Percentiles rank a stretch among this genome's conserved stretches.
Conservation (phyloP, 2,329 filamentous ascomycete genomes). For the Botrytis fabae region DNA sequence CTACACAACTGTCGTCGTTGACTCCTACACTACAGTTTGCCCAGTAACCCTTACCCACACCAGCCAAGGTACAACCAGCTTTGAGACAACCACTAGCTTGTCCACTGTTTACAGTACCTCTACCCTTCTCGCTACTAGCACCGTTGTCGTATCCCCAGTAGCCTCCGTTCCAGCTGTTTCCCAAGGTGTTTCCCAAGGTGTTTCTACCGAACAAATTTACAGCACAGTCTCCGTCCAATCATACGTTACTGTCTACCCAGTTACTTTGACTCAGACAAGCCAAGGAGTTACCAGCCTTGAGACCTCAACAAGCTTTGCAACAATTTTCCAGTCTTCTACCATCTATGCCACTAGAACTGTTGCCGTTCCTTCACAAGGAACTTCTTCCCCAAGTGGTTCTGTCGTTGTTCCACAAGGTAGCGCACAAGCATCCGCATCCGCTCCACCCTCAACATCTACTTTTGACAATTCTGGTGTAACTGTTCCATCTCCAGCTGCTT, state of each 20-base stretch:
- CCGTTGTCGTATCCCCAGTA: not conserved
- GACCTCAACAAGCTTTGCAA: slow-evolving; percentile 4
- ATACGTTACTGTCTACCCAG: not conserved
- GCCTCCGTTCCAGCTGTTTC: not conserved
- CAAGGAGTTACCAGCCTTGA: not conserved
- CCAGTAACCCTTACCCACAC: slow-evolving; percentile 9
- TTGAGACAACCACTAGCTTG: slow-evolving; percentile 4
- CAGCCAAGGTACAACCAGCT: not conserved
- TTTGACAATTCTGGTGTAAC: not conserved
- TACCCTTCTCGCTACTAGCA: not conserved
- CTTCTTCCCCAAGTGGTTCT: slow-evolving; percentile 1
- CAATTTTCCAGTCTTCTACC: not conserved
- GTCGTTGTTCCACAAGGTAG: not conserved
- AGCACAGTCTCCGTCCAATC: slow-evolving; percentile 1
- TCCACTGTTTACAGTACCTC: slow-evolving; percentile 4
- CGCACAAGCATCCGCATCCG: not conserved
- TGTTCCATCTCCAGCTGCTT: not conserved
- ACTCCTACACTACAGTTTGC: slow-evolving; percentile 5
- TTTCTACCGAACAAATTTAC: slow-evolving; percentile 1
- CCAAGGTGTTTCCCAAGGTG: not conserved
- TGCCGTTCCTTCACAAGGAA: not conserved
- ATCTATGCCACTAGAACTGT: not conserved
- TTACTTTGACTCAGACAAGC: slow-evolving; percentile 5
- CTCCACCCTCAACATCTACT: not conserved
- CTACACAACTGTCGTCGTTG: not conserved